A percentile compares a stretch with the other conserved stretches of the same genome.
Evolutionary conservation across 805 yeast species (phyloP).

Genomic region (Kuraishia piskuri): DNA sequence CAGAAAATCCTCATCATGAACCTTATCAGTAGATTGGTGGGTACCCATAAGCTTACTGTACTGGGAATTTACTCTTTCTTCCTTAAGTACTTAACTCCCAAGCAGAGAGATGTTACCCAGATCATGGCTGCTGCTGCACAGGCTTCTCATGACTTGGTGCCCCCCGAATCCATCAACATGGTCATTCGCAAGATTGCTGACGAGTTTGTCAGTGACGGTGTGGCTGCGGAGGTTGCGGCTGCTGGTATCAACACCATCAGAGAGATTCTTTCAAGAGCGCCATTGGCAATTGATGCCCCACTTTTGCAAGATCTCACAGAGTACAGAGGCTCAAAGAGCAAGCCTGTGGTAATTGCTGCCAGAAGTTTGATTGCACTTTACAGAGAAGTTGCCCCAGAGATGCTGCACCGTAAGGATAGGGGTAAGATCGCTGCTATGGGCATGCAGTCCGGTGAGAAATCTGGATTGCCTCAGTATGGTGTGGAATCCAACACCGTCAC

Average conservation of each 20-base stretch:
- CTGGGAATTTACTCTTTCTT: constrained; percentile 85
- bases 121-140: constrained; percentile 97
- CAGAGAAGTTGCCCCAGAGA: constrained; percentile 94
- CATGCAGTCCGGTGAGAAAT: constrained; percentile 51
- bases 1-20: constrained; percentile 87
- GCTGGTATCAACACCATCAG: constrained; percentile 96
- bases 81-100: constrained; percentile 86
- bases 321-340: constrained; percentile 88
- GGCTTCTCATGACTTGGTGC: constrained; percentile 93
- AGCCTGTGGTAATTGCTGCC: constrained; percentile 93
- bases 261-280: constrained; percentile 89
- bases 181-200: constrained; percentile 90
- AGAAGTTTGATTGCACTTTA: constrained; percentile 76
- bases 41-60: constrained; percentile 89
- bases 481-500: constrained; percentile 52
- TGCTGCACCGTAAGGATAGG: constrained; percentile 84
- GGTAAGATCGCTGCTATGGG: constrained; percentile 90
- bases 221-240: constrained; percentile 94
- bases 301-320: constrained; percentile 83
- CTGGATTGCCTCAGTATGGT: constrained; percentile 59
- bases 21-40: constrained; percentile 79
- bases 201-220: constrained; percentile 98
- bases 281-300: constrained; percentile 85
- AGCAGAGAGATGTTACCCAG: constrained; percentile 89
- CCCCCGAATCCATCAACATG: constrained; percentile 81